Conservation (phyloP, 176 grass and related monocot genomes). For the Stipa capillata region DNA sequence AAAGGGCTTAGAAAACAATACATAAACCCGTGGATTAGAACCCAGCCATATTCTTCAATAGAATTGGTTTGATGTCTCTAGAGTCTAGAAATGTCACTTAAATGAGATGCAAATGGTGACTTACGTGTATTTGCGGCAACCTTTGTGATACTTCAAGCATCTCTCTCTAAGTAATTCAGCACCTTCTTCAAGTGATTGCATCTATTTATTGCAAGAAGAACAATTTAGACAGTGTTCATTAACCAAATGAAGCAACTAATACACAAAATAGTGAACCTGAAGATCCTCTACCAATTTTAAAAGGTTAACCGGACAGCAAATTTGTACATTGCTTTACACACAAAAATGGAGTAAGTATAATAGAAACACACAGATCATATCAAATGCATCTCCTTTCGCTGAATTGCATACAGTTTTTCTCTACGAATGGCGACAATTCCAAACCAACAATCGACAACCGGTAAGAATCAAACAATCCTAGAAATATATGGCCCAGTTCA, state of each 20-base stretch:
- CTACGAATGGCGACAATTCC: background rate
- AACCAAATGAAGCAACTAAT: background rate
- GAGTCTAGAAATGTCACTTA: background rate
- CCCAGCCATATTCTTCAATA: background rate
- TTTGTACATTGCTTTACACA: background rate
- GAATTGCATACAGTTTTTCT: background rate
- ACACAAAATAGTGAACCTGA: background rate
- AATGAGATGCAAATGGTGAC: background rate
- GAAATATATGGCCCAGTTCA: background rate
- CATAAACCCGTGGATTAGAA: background rate
- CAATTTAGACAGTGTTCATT: background rate
- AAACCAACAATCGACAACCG: background rate
- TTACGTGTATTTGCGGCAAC: conserved; percentile 93
- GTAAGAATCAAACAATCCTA: background rate
- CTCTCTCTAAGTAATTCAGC: conserved; percentile 74
- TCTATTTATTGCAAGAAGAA: conserved; percentile 47
- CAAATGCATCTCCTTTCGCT: background rate
- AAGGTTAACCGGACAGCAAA: background rate
- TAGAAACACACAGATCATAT: background rate
- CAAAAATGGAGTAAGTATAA: background rate
- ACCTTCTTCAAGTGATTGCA: too few relatives aligned
- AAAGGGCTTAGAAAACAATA: background rate
- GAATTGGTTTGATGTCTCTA: background rate
- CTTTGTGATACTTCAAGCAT: conserved; percentile 88
- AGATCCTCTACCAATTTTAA: background rate